Evolutionary conservation across 106 monocot species (phyloP), one percentile per base, ranked within the genome.

Genomic region (Dendrobium catenatum): DNA sequence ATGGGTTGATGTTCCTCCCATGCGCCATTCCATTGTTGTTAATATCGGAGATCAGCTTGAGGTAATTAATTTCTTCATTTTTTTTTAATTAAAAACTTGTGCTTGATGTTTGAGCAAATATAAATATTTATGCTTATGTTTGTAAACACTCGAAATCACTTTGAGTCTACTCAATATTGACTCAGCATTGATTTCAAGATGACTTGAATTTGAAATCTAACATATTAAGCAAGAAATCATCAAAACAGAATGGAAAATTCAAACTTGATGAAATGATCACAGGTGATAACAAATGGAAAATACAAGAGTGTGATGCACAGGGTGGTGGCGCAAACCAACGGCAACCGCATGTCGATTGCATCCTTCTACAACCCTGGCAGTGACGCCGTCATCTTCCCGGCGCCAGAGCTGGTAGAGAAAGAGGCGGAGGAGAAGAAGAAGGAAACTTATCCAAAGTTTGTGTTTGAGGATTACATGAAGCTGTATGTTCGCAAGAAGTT

Each of bases 401-500:
- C 90, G 5, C 90, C 84, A 2, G 77, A 27, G 76, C 77, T 95
- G 42, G 46, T 85, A 11, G 77, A 80, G 72, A 51, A 13, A 51
- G 51, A 51, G 51, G 51, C 51, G 51, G 51, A 51, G 51, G 55
- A 67, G 75, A 8, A 51, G 55, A 1, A 73, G 42, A 47, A n/a
- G 6, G 78, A 56, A 19, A 47, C 42, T 8, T 90, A 90, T 67
- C 90, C 90, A 0, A 83, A 73, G 44, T 90, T 85, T 75, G 88
- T 85, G 78, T 95, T 95, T 44, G 85, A 88, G 80, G 90, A 95
- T 13, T 95, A 95, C 85, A 95, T 95, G 95, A 88, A 89, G n/a
- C 83, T 92, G 3, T 95, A 95, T 58, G 54, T 86, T 24, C 78
- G 78, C 17, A 88, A 87, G 27, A 95, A 95, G 79, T 95, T 95